Evolutionary conservation across 2,329 filamentous ascomycete species (phyloP), one percentile per base, ranked within the genome.

Genomic region (Plectosphaerella cucumerina): DNA sequence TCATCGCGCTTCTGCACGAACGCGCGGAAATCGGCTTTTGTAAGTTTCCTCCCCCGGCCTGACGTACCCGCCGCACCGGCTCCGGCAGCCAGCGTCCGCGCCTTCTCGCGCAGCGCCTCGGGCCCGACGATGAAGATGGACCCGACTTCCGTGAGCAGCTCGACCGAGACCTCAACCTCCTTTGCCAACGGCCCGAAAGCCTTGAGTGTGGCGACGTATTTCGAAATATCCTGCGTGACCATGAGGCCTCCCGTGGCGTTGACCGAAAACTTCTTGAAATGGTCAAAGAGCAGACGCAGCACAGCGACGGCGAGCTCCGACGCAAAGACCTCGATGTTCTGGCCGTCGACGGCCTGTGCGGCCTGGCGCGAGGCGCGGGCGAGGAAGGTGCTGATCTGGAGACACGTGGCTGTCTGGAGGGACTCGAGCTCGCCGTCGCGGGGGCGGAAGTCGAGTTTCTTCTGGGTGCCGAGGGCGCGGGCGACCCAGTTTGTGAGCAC

Each of bases 171-270:
- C 59, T 82, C 80, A 46, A 85, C 82, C 39, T 88, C 83, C 60
- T 85, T 85, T 49, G 81, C 78, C 39, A 92, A 75, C 23, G 87
- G 82, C 6, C 47, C 47, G 90, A 91, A 97, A 33, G 85, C 85
- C 55, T 89, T 85, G 57, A 99, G 78, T 11, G 96, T 83, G 54
- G 92, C 87, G 9, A 89, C 88, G 68, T 99, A 99, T 65, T 90
- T 91, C 34, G 90, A 90, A 67, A 97, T 92, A 65, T 99, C 94
- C 72, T 97, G 96, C 34, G 88, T 93, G 22, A 97, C 90, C 82
- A 97, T 94, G 44, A 99, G 81, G 3, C 91, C 94, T 54, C 94
- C 94, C 0, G 93, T 92, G 39, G 92, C 90, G 59, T 91, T 96
- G 58, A 99, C 90, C 54, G 87, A 84, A 72, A 96, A 99, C 62